Evolutionary conservation across 1,284 basidiomycete species (phyloP).

Genomic region (Waitea zeae): DNA sequence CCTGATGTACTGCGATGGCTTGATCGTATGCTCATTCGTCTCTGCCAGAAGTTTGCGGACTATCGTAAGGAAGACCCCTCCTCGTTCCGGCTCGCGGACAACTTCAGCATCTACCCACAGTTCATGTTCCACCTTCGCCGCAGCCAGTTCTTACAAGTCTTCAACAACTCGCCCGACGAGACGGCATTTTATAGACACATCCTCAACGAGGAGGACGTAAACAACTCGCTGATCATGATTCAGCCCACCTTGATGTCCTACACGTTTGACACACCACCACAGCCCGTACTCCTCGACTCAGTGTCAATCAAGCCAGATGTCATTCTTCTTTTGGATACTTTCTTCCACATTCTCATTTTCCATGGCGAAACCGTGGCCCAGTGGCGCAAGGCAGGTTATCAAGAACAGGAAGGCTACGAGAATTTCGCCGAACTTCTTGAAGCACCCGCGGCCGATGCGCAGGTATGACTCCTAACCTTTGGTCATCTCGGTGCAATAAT

Average conservation of each 20-base stretch:
- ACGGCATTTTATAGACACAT: constrained; percentile 96
- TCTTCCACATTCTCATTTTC: constrained; percentile 99
- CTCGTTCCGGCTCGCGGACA: constrained; percentile 85
- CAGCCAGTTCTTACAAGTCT: constrained; percentile 98
- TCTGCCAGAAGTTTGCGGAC: constrained; percentile 99
- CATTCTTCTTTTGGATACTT: constrained; percentile 95
- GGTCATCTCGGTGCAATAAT: not conserved
- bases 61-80: constrained; percentile 97
- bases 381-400: constrained; percentile 99
- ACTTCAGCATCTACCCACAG: constrained; percentile 99
- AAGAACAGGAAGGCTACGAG: constrained; percentile 97
- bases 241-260: constrained; percentile 99
- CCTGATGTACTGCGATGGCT: constrained; percentile 96
- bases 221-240: constrained; percentile 99
- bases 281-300: constrained; percentile 92
- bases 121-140: constrained; percentile 99
- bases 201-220: constrained; percentile 94
- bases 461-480: constrained; percentile 23
- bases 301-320: constrained; percentile 97
- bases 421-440: constrained; percentile 95
- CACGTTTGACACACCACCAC: constrained; percentile 78
- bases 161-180: constrained; percentile 99
- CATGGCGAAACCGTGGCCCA: constrained; percentile 95
- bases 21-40: constrained; percentile 94
- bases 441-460: constrained; percentile 63